phyloP scores from a whole-genome alignment of 2,329 filamentous ascomycete species.

The Trichoderma sp. region DNA sequence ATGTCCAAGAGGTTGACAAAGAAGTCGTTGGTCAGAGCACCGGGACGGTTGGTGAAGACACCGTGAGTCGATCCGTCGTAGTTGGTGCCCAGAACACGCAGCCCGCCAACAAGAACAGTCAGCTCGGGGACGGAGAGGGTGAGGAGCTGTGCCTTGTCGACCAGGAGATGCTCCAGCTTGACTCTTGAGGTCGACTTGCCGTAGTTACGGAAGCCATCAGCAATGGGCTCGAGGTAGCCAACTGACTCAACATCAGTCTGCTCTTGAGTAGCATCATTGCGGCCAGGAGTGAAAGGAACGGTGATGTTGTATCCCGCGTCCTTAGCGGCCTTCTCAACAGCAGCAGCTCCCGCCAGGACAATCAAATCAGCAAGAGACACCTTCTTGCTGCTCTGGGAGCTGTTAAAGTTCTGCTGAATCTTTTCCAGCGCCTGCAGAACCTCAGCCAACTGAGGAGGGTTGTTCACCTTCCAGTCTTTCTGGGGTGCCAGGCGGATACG shows the following conservation, averaged over 20 bases:
- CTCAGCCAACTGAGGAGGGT: conserved; percentile 61
- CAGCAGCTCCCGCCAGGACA: conserved; percentile 68
- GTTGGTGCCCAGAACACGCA: conserved; percentile 68
- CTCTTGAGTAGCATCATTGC: conserved; percentile 67
- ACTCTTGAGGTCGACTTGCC: conserved; percentile 60
- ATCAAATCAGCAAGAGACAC: conserved; percentile 77
- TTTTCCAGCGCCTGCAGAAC: conserved; percentile 60
- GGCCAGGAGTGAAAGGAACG: conserved; percentile 72
- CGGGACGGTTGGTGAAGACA: conserved; percentile 65
- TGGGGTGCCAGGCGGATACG: conserved; percentile 72
- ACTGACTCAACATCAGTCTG: conserved; percentile 67
- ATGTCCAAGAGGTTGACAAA: conserved; percentile 75
- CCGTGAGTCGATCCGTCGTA: conserved; percentile 66
- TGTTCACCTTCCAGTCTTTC: conserved; percentile 71
- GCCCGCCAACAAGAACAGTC: conserved; percentile 67
- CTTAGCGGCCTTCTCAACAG: conserved; percentile 66
- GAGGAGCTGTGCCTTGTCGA: conserved; percentile 69
- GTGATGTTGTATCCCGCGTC: conserved; percentile 46
- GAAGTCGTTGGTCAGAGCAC: conserved; percentile 74
- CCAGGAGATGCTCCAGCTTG: conserved; percentile 64
- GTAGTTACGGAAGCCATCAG: conserved; percentile 81
- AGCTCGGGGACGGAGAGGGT: conserved; percentile 68
- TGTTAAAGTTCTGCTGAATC: conserved; percentile 66
- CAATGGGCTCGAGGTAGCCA: conserved; percentile 61
- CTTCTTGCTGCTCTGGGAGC: conserved; percentile 58